Evolutionary conservation across 306 rosid species (phyloP), one percentile per base, ranked within the genome.

Genomic region (Cyclanthera cordifolia): DNA sequence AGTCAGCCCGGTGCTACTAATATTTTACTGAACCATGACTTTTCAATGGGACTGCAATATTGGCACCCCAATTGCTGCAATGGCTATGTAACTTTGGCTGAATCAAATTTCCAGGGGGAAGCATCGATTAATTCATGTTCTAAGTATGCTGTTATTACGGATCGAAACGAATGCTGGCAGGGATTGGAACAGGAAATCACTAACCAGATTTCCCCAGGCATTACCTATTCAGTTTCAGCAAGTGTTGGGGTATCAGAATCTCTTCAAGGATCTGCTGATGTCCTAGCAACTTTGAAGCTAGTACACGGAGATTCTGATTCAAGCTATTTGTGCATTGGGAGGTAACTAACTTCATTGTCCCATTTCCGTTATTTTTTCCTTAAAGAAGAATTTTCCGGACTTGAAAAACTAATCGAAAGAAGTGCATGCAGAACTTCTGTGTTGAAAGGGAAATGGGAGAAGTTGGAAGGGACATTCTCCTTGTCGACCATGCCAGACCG

Each of bases 161-260:
- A 86, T 56, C 85, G 97, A 27, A 85, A 77, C 17, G 95, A 90
- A 81, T 72, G 88, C 74, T 94, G 99, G 99, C 99, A 94, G 75
- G 99, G 99, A 27, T 83, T 85, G 67, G 99, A 86, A 81, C 99
- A 90, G 83, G 95, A 90, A 55, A 88, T 94, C 69, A 94, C 97
- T 4, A 52, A 58, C 41, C 71, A 73, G 52, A 63, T 94, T 75
- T 81, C 84, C 34, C 63, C 52, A 8, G 90, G 91, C 59, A 82
- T 81, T 39, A 61, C 79, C 46, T 90, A 90, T 69, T 61, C 21
- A 9, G 96, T 94, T 78, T 86, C 88, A 5, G 91, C 95, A 77
- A 73, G 32, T 73, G 96, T 88, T 69, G 97, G 92, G 64, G 89
- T 90, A 50, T 90, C 90, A 1, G 90, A 95, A 28, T 74, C 81